A percentile compares a stretch with the other conserved stretches of the same genome.
Conservation (phyloP, 176 grass and related monocot genomes). For the Poa annua region DNA sequence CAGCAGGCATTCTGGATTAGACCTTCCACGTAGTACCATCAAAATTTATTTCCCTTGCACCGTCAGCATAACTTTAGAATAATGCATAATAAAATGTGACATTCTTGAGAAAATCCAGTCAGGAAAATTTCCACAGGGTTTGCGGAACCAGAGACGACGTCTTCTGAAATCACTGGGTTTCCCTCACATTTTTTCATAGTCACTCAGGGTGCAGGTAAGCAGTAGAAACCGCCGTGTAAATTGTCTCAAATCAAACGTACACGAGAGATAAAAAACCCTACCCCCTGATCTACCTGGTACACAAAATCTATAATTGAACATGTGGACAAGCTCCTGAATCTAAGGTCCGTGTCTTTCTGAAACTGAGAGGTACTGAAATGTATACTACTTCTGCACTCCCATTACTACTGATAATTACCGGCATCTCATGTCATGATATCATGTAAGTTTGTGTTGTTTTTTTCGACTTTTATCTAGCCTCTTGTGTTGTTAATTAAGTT, state of each 20-base stretch:
- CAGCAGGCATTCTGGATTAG: constrained; percentile 39
- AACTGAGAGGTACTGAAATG: constrained; percentile 29
- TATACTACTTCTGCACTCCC: background rate
- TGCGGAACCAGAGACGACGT: background rate
- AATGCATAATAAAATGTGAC: background rate
- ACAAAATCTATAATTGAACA: constrained; percentile 24
- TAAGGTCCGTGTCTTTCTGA: constrained; percentile 32
- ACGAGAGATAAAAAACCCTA: background rate
- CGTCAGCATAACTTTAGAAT: background rate
- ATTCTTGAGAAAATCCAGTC: background rate
- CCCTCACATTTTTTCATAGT: background rate
- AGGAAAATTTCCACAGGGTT: background rate
- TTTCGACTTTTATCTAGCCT: background rate
- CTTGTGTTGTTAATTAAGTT: constrained; percentile 42
- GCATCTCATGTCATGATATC: background rate
- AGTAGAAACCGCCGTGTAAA: background rate
- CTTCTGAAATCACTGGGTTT: background rate
- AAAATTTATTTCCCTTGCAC: background rate
- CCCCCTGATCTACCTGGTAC: constrained; percentile 33
- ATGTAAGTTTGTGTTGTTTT: background rate
- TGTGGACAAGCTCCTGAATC: constrained; percentile 52
- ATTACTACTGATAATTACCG: background rate
- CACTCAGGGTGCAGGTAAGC: background rate
- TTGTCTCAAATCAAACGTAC: background rate
- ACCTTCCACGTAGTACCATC: background rate